A percentile compares a stretch with the other conserved stretches of the same genome.
Conservation (phyloP, 441 rosid genomes). For the Syzygium malaccense region DNA sequence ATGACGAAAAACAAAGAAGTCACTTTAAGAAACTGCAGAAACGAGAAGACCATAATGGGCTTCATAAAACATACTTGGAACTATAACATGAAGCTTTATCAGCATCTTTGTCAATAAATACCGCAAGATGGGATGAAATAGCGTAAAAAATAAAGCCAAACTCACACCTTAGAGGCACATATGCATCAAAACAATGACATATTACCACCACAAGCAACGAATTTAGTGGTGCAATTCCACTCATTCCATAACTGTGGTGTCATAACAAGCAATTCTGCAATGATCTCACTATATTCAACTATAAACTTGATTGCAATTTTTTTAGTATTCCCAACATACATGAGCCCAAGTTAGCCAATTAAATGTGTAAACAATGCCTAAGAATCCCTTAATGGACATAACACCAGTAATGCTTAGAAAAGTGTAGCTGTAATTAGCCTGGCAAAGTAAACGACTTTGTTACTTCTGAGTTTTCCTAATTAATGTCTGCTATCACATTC, state of each 20-base stretch:
- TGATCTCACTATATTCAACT: background rate
- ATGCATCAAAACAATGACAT: background rate
- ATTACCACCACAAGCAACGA: background rate
- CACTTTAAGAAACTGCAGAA: background rate
- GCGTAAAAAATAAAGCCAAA: background rate
- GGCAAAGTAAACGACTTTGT: background rate
- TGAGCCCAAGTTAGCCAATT: background rate
- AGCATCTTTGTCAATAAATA: background rate
- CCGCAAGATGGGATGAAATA: background rate
- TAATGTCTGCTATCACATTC: background rate
- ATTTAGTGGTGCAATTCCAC: background rate
- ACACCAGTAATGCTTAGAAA: background rate
- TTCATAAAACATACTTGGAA: background rate
- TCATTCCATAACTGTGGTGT: background rate
- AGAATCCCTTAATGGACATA: background rate
- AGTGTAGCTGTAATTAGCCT: background rate
- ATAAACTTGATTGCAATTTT: background rate
- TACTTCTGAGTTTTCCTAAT: background rate
- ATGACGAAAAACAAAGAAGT: background rate
- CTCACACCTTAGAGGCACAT: background rate
- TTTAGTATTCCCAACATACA: background rate
- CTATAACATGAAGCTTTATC: background rate
- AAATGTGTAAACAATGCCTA: background rate
- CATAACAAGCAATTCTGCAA: background rate
- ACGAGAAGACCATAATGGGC: background rate